These are phyloP conservation scores for Aureobasidium musti DNA, from an alignment of 2,329 filamentous ascomycete genomes.

Conservation along the genomic window DNA sequence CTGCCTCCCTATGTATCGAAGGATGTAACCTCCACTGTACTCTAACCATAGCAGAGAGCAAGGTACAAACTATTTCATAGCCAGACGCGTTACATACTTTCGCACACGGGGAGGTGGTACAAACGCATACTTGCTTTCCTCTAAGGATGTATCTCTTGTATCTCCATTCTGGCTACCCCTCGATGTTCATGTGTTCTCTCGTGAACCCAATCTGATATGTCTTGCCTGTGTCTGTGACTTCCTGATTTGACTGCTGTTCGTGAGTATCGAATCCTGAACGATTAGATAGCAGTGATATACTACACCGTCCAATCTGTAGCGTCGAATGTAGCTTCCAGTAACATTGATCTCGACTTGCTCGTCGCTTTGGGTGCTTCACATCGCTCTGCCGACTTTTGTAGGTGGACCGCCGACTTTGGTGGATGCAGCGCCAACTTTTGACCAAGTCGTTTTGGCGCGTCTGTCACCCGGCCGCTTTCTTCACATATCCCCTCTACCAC, in stretches of 20 bases:
- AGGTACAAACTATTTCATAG: too few relatives aligned
- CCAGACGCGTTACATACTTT: too few relatives aligned
- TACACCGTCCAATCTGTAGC: background rate
- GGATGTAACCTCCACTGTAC: too few relatives aligned
- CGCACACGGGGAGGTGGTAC: too few relatives aligned
- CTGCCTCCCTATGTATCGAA: too few relatives aligned
- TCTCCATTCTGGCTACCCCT: background rate
- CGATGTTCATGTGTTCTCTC: background rate
- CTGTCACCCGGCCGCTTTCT: background rate
- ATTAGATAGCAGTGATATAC: background rate
- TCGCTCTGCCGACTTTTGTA: background rate
- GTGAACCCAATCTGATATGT: background rate
- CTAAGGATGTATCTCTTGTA: background rate
- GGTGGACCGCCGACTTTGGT: background rate
- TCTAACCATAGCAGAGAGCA: too few relatives aligned
- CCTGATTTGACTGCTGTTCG: background rate
- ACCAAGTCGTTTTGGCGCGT: background rate
- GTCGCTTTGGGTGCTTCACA: background rate
- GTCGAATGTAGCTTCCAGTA: background rate
- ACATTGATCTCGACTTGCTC: background rate
- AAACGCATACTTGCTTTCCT: background rate
- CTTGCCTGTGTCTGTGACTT: background rate
- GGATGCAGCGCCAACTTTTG: background rate
- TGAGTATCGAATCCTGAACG: background rate
- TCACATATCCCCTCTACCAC: background rate